Evolutionary conservation across 345 rosid species (phyloP).

Genomic region (Populus nigra): DNA sequence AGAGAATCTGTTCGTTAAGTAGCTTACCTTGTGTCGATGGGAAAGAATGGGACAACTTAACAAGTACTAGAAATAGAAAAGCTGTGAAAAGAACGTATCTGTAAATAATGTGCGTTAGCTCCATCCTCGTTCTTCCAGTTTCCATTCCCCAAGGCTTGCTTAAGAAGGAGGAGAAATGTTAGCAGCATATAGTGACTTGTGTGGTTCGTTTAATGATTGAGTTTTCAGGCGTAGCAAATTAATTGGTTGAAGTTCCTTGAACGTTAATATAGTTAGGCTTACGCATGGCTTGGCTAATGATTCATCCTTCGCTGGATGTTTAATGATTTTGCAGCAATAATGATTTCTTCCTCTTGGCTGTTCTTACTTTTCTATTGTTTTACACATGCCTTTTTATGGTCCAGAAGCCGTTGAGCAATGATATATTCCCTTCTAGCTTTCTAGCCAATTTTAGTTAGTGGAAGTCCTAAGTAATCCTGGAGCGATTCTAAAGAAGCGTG

Average conservation of each 20-base stretch:
- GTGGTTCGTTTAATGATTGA: conserved; percentile 25
- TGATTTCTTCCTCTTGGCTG: not conserved
- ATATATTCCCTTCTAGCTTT: not conserved
- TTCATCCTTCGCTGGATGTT: conserved; percentile 15
- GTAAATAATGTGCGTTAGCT: not conserved
- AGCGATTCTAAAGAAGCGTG: not conserved
- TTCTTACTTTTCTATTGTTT: not conserved
- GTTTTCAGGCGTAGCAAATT: conserved; percentile 11
- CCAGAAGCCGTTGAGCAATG: not conserved
- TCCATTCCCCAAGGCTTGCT: not conserved
- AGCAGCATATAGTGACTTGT: conserved; percentile 5
- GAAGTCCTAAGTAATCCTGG: not conserved
- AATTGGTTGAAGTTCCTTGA: conserved; percentile 12
- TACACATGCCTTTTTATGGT: not conserved
- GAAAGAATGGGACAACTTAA: conserved; percentile 11
- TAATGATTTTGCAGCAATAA: conserved; percentile 27
- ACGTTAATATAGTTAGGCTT: conserved; percentile 6
- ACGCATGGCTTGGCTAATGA: conserved; percentile 37
- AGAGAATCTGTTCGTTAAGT: not conserved
- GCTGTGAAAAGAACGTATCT: conserved; percentile 14
- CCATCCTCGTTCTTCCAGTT: conserved; percentile 11
- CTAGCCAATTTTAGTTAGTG: not conserved
- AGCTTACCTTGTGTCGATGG: conserved; percentile 35
- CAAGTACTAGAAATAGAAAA: conserved; percentile 14
- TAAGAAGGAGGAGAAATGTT: not conserved